phyloP scores from a whole-genome alignment of 2,329 filamentous ascomycete species.

The Chaetomium sp. region DNA sequence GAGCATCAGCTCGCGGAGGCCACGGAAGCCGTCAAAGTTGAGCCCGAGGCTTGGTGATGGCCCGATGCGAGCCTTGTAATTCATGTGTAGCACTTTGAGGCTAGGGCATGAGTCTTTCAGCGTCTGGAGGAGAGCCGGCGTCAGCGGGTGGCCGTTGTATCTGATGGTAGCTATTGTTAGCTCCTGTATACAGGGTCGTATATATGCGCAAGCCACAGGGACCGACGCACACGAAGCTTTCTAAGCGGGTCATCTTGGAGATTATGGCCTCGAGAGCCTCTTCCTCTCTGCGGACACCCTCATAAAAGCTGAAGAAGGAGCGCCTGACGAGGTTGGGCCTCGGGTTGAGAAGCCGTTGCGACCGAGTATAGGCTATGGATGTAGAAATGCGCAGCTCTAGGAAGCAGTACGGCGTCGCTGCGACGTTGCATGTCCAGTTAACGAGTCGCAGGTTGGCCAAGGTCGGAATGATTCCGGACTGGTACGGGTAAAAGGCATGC shows the following conservation, averaged over 20 bases:
- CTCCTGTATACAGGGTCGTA: neutral
- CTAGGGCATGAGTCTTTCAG: neutral
- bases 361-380: neutral
- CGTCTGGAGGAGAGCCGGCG: neutral
- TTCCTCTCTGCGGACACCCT: neutral
- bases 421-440: neutral
- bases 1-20: slow-evolving; percentile 2
- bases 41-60: neutral
- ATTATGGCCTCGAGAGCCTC: neutral
- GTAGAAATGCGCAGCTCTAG: neutral
- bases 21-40: neutral
- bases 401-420: neutral
- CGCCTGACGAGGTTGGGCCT: neutral
- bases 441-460: neutral
- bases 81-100: neutral
- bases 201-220: neutral
- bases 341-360: neutral
- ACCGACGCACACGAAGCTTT: neutral
- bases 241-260: neutral
- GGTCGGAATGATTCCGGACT: neutral
- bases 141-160: neutral
- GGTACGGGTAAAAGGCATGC: neutral
- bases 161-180: neutral
- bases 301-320: neutral
- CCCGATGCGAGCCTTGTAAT: neutral